Evolutionary conservation across 1,284 basidiomycete genomes (phyloP), one percentile per base, ranked within the genome.

Genomic region (Apiotrichum gracile): DNA sequence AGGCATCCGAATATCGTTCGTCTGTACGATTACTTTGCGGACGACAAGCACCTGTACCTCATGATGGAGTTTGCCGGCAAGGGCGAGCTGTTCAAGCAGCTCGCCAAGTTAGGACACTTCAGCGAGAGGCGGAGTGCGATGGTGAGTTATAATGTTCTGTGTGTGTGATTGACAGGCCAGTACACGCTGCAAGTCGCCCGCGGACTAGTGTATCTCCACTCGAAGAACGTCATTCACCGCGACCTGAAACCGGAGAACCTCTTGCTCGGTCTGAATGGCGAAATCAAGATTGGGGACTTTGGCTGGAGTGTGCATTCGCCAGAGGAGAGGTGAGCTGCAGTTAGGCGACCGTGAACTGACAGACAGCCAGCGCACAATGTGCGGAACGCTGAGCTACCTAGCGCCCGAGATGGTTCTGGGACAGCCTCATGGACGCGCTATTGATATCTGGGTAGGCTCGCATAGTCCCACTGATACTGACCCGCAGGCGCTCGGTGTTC

Each of bases 221-320:
- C 81, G 46, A 97, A 97, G 68, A 90, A 97, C 67, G 88, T 98
- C 60, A 98, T 98, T 54, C 94, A 99, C 73, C 85, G 96, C n/a
- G 94, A 99, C 69, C 97, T 98, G 78, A 99, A 98, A 75, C 96
- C 94, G 0, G 96, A 97, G 76, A 99, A 99, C 70, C 76, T 99
- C 42, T 80, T 99, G 4, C 76, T 99, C 61, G 72, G 72, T 1
- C 85, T 97, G 66, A 88, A 92, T 61, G 96, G 94, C 37, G 92
- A 97, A 69, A 80, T 99, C 63, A 98, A 98, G 81, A 97, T 99
- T 57, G 96, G 85, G 4, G 94, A 98, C 74, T 98, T 99, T 74
- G 96, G 96, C 3, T 98, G 96, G 94, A 91, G 87, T 66, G 93
- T 97, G 1, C 91, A 97, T 72, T 93, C 94, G 0, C 93, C 93